These are phyloP conservation scores for Aspergillus unguis DNA, from an alignment of 2,329 filamentous ascomycete genomes.

Conservation along the genomic window DNA sequence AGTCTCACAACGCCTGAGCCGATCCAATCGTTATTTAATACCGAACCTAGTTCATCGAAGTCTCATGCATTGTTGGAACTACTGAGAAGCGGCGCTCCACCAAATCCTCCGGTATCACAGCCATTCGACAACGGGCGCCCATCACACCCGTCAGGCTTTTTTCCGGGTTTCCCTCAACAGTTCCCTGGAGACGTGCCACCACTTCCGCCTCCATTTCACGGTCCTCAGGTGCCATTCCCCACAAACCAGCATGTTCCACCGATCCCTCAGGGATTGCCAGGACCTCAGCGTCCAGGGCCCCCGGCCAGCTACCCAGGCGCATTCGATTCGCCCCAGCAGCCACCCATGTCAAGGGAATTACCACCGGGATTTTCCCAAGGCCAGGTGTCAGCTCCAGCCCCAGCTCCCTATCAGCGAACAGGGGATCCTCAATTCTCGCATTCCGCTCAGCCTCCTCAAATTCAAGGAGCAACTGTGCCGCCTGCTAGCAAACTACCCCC, in stretches of 20 bases:
- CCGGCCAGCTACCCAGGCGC: constrained; percentile 18
- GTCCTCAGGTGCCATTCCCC: constrained; percentile 13
- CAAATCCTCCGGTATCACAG: constrained; percentile 25
- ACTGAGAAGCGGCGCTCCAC: constrained; percentile 44
- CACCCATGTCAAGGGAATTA: constrained; percentile 20
- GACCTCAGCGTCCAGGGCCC: constrained; percentile 18
- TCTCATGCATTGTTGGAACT: constrained; percentile 57
- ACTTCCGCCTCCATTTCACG: constrained; percentile 17
- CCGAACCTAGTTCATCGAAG: constrained; percentile 37
- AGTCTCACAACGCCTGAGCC: constrained; percentile 12
- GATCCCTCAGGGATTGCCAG: constrained; percentile 11
- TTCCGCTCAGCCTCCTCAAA: constrained; percentile 29
- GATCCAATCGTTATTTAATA: constrained; percentile 17
- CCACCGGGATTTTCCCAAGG: constrained; percentile 14
- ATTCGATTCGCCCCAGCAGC: constrained; percentile 23
- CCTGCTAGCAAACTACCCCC: constrained; percentile 57
- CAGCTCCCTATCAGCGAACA: constrained; percentile 47
- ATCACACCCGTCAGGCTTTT: constrained; percentile 53
- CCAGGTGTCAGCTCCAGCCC: constrained; percentile 24
- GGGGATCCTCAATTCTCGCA: constrained; percentile 46
- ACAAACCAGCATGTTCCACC: constrained; percentile 11
- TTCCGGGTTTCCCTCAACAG: constrained; percentile 37
- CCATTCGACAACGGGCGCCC: constrained; percentile 39
- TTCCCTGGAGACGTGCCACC: constrained; percentile 28
- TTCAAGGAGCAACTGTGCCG: constrained; percentile 49